Conservation (phyloP, 73 alveolate genomes). For the Halteria grandinella region DNA sequence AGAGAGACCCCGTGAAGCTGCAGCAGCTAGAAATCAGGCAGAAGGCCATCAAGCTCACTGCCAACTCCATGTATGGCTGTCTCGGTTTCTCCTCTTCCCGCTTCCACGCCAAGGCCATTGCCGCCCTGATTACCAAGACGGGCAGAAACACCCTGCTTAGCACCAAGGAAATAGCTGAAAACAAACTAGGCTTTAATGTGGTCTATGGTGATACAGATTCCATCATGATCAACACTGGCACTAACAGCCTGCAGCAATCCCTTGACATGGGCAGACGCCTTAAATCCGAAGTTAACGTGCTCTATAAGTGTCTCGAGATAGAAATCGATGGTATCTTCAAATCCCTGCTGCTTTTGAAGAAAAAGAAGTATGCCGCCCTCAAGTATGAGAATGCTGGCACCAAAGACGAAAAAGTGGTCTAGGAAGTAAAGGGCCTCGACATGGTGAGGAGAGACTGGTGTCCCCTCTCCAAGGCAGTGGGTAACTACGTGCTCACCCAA, state of each 20-base stretch:
- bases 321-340: slow-evolving; percentile 98
- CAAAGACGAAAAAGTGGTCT: slow-evolving; percentile 66
- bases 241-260: slow-evolving; percentile 81
- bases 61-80: slow-evolving; percentile 99
- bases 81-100: slow-evolving; percentile 97
- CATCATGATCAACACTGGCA: slow-evolving; percentile 94
- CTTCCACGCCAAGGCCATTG: slow-evolving; percentile 97
- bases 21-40: slow-evolving; percentile 90
- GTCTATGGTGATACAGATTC: slow-evolving; percentile 99
- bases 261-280: slow-evolving; percentile 86
- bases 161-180: slow-evolving; percentile 82
- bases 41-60: slow-evolving; percentile 98
- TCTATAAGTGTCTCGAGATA: slow-evolving; percentile 93
- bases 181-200: slow-evolving; percentile 71
- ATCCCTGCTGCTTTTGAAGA: slow-evolving; percentile 92
- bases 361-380: slow-evolving; percentile 99
- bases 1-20: slow-evolving; percentile 80
- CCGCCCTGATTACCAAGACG: slow-evolving; percentile 96
- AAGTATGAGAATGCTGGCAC: slow-evolving; percentile 75
- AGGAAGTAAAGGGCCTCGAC: slow-evolving; percentile 95
- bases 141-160: slow-evolving; percentile 96
- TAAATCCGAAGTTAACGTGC: slow-evolving; percentile 86
- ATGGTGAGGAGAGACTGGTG: slow-evolving; percentile 99
- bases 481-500: slow-evolving; percentile 79
- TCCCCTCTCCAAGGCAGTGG: slow-evolving; percentile 85